Conservation (phyloP, 2,329 filamentous ascomycete species). For the Spiromastix sp. region DNA sequence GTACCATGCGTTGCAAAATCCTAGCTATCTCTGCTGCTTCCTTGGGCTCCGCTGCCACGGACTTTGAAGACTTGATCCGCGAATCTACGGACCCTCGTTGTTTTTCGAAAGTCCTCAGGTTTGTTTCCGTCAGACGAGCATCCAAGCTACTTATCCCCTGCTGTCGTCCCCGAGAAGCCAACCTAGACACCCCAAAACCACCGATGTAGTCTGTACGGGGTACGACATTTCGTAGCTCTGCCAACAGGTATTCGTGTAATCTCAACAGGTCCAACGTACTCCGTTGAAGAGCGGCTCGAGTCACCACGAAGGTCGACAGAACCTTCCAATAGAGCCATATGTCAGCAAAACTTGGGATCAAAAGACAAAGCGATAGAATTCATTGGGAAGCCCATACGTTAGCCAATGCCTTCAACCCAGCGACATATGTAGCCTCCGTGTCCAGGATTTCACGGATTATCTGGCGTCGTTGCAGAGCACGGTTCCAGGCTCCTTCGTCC, state of each 20-base stretch:
- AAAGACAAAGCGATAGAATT: neutral
- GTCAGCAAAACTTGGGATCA: neutral
- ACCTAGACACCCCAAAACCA: slow-evolving; percentile 11
- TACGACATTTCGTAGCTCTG: slow-evolving; percentile 59
- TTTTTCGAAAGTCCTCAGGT: slow-evolving; percentile 11
- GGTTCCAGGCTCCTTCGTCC: slow-evolving; percentile 60
- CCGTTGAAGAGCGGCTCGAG: slow-evolving; percentile 63
- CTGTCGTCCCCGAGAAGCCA: slow-evolving; percentile 24
- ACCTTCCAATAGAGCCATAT: slow-evolving; percentile 40
- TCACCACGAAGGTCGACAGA: slow-evolving; percentile 62
- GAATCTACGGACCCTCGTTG: slow-evolving; percentile 20
- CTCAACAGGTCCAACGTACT: slow-evolving; percentile 72
- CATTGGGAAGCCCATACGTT: no score
- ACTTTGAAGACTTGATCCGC: slow-evolving; percentile 26
- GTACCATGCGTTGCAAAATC: slow-evolving; percentile 44
- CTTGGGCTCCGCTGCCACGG: slow-evolving; percentile 40
- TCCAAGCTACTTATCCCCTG: slow-evolving; percentile 41
- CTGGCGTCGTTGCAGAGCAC: slow-evolving; percentile 64
- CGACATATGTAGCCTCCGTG: slow-evolving; percentile 82
- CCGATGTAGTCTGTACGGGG: slow-evolving; percentile 29
- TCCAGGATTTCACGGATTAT: slow-evolving; percentile 76
- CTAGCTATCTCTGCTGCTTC: slow-evolving; percentile 45
- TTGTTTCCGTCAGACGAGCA: slow-evolving; percentile 2
- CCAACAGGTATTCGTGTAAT: slow-evolving; percentile 72
- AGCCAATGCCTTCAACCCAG: slow-evolving; percentile 74